These are phyloP conservation scores for Fusarium annulatum DNA, from an alignment of 2,329 filamentous ascomycete species.

Conservation along the genomic window DNA sequence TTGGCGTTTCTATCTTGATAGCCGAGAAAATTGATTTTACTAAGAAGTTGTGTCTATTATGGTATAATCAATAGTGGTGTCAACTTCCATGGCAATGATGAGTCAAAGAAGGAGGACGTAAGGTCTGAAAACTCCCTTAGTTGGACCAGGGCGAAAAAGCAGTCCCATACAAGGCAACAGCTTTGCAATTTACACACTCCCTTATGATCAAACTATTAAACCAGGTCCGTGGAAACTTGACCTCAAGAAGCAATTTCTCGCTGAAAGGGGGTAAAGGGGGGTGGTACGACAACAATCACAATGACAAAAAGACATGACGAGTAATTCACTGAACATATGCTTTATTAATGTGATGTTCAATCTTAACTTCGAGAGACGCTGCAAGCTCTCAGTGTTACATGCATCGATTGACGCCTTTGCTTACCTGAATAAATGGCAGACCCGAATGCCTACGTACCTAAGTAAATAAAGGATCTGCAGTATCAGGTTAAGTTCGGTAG, in stretches of 20 bases:
- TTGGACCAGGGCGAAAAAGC: neutral
- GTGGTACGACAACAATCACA: neutral
- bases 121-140: neutral
- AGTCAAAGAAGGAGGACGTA: neutral
- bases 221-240: rapidly evolving
- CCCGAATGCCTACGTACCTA: neutral
- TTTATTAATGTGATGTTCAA: neutral
- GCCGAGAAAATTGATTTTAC: neutral
- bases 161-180: neutral
- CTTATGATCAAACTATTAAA: rapidly evolving
- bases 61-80: neutral
- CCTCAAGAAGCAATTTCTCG: neutral
- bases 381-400: neutral
- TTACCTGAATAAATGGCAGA: neutral
- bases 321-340: neutral
- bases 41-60: neutral
- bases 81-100: neutral
- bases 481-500: neutral
- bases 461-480: no score
- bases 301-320: rapidly evolving
- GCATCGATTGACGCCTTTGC: neutral
- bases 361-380: neutral
- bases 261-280: neutral
- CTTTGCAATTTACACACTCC: rapidly evolving
- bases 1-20: neutral